Evolutionary conservation across 441 rosid genomes (phyloP).

Genomic region (Pelargonium citronellum): DNA sequence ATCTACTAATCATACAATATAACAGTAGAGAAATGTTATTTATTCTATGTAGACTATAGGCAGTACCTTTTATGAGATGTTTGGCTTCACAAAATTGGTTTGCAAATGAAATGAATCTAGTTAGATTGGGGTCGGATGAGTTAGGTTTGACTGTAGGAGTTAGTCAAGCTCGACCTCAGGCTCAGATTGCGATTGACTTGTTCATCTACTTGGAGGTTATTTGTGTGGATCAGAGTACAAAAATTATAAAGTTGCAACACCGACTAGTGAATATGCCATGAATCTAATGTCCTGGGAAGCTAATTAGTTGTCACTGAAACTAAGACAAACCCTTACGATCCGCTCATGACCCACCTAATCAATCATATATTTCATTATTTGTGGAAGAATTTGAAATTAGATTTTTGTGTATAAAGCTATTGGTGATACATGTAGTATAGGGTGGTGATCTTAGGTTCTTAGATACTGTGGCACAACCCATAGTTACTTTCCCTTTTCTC

Average conservation of each 20-base stretch:
- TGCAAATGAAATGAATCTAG: background rate
- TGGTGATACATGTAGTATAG: background rate
- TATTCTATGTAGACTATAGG: background rate
- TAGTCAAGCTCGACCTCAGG: background rate
- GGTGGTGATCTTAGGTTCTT: background rate
- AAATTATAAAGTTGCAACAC: background rate
- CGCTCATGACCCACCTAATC: background rate
- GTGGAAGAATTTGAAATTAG: background rate
- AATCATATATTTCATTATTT: background rate
- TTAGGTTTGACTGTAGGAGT: background rate
- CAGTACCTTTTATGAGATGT: background rate
- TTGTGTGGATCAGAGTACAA: background rate
- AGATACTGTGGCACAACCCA: background rate
- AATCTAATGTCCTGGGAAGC: background rate
- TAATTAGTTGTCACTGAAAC: background rate
- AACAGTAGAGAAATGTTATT: background rate
- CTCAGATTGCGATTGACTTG: background rate
- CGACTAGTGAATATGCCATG: background rate
- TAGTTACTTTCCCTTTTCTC: background rate
- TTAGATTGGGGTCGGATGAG: background rate
- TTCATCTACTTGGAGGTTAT: background rate
- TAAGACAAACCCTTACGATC: background rate
- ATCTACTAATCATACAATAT: background rate
- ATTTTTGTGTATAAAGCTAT: background rate
- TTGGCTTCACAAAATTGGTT: constrained; percentile 1